Base-by-base conservation (phyloP, 2,329 filamentous ascomycete genomes). In the Elsinoe perseae region DNA sequence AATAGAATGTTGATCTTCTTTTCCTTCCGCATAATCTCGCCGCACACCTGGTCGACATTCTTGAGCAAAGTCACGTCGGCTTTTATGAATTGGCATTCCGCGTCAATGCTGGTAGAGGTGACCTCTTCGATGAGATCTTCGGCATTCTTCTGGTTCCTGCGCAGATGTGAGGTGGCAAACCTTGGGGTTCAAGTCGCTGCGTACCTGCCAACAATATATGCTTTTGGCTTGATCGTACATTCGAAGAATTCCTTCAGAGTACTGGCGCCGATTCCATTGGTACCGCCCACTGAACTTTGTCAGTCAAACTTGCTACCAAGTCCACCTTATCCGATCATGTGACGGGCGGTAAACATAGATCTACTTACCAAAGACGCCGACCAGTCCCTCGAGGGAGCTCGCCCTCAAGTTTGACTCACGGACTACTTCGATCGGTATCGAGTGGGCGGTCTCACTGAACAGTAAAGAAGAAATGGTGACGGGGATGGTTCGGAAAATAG, bases 1-100 rank as follows among this genome's bases (percentile, higher is more conserved):
- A 82, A 79, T 0, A 83, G 65, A 2, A 82, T 64, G 63, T 83
- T 81, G 58, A 84, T 72, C 23, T 72, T 71, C 34, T 68, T 66
- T 63, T 83, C 80, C 58, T 74, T 76, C 27, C 66, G 63, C 58
- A 68, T 69, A 57, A 84, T 78, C 53, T 80, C 72, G 5, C 69
- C 66, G 64, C 73, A 75, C 14, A 69, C 66, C 57, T 70, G 64
- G 59, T 76, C 74, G 56, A 75, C 73, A 57, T 70, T 72, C 16
- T 61, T 65, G 9, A 76, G 61, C 5, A 71, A 58, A 3, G 68
- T 70, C 46, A 75, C 66, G 58, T 76, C 73, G 38, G 66, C 68
- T 59, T 74, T 65, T 44, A 76, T 68, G 65, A 75, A 75, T 44
- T 56, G 25, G n/a, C 53, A 56, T 46, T 56, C 53, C 8, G 40